Base-by-base conservation (phyloP, 768 basidiomycete genomes). In the Candolleomyces aberdarensis region DNA sequence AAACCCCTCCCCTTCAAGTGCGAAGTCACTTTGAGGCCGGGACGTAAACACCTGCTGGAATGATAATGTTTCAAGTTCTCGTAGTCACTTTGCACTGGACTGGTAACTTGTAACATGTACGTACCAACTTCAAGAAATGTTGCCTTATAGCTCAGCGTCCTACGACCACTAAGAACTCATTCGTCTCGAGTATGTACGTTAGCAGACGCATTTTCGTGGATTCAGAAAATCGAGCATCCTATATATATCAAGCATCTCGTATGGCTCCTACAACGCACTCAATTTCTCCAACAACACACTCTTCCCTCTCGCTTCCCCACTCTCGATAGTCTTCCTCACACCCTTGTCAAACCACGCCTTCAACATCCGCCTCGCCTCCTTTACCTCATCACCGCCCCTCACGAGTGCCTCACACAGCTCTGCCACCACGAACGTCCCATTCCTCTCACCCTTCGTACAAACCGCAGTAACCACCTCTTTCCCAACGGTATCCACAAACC, bases 361-460 rank as follows among this genome's bases (percentile, higher is more conserved):
- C 56, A 90, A 67, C 32, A 62, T 77, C 63, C 70, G 69, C 66
- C 78, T 79, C 61, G 78, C 79, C 22, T 72, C 74, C 9, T 70
- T 69, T 14, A 62, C 72, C 4, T 75, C 77, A 29, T 74, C 76
- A 31, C 69, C 70, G 1, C 67, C 66, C 20, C 66, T 67, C 6
- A 75, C 61, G 46, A 90, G 71, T 29, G 87, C 80, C 65, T 86
- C 86, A 67, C 88, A 82, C 32, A 92, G 74, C 69, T 89, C 91
- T 0, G 87, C 85, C 1, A 94, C 78, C 15, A 94, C 83, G 65
- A 94, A 95, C 5, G 85, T 80, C 0, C 92, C 92, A 56, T 84
- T 82, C 15, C 81, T 75, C 26, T 78, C 76, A 2, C 83, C 85
- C 40, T 75, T 75, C 8, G 73, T 75, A 57, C 86, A 87, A 77